Conservation (phyloP, 805 yeast species). For the Wickerhamiella slavikovae region DNA sequence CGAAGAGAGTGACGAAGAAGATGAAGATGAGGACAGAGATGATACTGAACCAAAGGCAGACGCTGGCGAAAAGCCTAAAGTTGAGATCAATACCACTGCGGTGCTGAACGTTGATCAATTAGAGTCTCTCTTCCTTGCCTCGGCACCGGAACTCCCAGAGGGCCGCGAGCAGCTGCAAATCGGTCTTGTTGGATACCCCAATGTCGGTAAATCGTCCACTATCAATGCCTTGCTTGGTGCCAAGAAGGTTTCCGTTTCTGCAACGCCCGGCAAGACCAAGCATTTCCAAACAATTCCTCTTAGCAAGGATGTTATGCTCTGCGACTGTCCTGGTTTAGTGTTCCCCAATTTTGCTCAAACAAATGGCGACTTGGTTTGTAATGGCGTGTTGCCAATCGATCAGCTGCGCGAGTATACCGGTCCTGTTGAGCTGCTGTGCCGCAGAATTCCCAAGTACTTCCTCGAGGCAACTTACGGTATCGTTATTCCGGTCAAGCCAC, state of each 20-base stretch:
- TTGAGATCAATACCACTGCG: constrained; percentile 27
- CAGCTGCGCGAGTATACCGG: constrained; percentile 85
- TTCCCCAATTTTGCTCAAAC: constrained; percentile 96
- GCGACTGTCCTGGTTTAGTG: constrained; percentile 98
- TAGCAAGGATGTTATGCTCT: constrained; percentile 61
- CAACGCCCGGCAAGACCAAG: constrained; percentile 97
- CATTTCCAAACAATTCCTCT: constrained; percentile 92
- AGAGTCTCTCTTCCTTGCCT: constrained; percentile 53
- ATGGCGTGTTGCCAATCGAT: constrained; percentile 97
- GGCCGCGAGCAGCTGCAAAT: constrained; percentile 58
- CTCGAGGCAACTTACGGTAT: constrained; percentile 90
- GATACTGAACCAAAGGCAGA: constrained; percentile 10
- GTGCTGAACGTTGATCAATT: constrained; percentile 70
- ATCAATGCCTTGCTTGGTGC: constrained; percentile 92
- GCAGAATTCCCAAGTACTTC: constrained; percentile 72
- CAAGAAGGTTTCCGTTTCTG: constrained; percentile 91
- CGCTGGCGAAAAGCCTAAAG: constrained; percentile 6
- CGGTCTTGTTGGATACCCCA: constrained; percentile 96
- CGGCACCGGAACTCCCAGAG: constrained; percentile 43
- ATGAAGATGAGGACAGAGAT: constrained; percentile 11
- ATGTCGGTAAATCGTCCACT: constrained; percentile 92
- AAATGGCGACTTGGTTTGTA: constrained; percentile 89
- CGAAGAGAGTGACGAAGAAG: constrained; percentile 9
- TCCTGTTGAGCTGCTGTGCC: constrained; percentile 67
- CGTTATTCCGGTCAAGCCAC: constrained; percentile 52